These are phyloP conservation scores for Tetrastigma voinierianum DNA, from an alignment of 164 flowering plant genomes.

Conservation along the genomic window DNA sequence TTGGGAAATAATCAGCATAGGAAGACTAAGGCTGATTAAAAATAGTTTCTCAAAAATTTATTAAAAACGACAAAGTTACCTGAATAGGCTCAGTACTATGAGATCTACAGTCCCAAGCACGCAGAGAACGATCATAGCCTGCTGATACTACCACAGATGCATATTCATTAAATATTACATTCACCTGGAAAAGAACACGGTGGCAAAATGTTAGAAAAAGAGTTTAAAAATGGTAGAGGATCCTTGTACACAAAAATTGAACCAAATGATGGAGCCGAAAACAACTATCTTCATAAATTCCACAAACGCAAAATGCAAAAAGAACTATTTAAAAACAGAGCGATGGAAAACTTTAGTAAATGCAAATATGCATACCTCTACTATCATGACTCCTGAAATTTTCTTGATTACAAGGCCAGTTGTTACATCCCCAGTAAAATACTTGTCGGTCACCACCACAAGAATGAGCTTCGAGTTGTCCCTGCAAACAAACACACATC, in stretches of 20 bases:
- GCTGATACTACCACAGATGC: conserved; percentile 87
- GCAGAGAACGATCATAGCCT: conserved; percentile 89
- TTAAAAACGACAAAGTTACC: conserved; percentile 27
- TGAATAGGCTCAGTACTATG: conserved; percentile 95
- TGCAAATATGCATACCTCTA: conserved; percentile 44
- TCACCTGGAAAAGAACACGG: conserved; percentile 51
- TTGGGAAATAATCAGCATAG: neutral
- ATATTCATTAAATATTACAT: conserved; percentile 89
- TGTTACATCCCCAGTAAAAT: conserved; percentile 97
- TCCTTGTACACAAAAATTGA: neutral
- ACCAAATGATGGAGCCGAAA: neutral
- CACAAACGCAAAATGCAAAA: neutral
- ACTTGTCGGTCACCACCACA: conserved; percentile 96
- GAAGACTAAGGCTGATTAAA: neutral
- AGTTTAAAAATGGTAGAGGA: too few relatives aligned
- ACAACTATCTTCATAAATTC: neutral
- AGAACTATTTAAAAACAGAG: neutral
- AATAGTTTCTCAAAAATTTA: neutral
- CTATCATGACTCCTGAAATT: conserved; percentile 93
- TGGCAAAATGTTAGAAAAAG: neutral
- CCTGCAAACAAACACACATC: conserved; percentile 27
- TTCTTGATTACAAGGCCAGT: conserved; percentile 74
- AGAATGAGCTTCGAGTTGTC: conserved; percentile 81
- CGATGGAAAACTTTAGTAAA: neutral
- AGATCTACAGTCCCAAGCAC: conserved; percentile 97